These are phyloP conservation scores for Ustilago loliicola DNA, from an alignment of 1,284 basidiomycete species.

Conservation along the genomic window DNA sequence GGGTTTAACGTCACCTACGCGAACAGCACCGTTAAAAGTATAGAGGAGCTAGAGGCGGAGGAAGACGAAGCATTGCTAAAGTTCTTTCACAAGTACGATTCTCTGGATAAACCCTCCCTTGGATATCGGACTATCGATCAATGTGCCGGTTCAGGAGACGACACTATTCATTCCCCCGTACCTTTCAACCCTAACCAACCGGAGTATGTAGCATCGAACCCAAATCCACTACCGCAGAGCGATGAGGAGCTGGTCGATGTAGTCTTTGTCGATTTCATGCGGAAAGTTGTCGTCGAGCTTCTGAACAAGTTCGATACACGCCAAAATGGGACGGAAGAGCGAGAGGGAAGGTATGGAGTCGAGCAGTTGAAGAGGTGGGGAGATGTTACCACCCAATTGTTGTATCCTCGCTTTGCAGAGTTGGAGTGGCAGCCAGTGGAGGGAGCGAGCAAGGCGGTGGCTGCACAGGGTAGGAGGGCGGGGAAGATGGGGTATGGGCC, in stretches of 20 bases:
- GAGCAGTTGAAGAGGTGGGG: slow-evolving; percentile 57
- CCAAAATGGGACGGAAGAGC: slow-evolving; percentile 19
- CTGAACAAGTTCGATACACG: slow-evolving; percentile 39
- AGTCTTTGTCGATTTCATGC: slow-evolving; percentile 52
- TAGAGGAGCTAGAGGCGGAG: slow-evolving; percentile 47
- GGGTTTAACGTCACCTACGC: slow-evolving; percentile 18
- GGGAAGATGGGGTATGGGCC: slow-evolving; percentile 48
- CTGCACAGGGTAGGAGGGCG: slow-evolving; percentile 32
- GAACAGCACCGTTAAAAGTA: slow-evolving; percentile 21
- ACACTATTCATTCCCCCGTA: slow-evolving; percentile 59
- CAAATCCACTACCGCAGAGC: slow-evolving; percentile 26
- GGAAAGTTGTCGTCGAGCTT: slow-evolving; percentile 42
- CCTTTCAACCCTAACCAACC: slow-evolving; percentile 59
- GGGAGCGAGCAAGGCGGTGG: slow-evolving; percentile 32
- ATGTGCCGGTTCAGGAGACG: slow-evolving; percentile 61
- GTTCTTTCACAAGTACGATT: slow-evolving; percentile 47
- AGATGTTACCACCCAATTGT: slow-evolving; percentile 61
- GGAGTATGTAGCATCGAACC: slow-evolving; percentile 64
- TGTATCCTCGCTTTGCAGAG: slow-evolving; percentile 63
- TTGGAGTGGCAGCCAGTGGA: slow-evolving; percentile 51
- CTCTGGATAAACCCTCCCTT: slow-evolving; percentile 50
- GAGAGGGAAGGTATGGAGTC: slow-evolving; percentile 29
- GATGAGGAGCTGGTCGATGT: slow-evolving; percentile 56
- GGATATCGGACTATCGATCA: slow-evolving; percentile 69
- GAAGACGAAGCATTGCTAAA: slow-evolving; percentile 45